Conservation (phyloP, 768 basidiomycete genomes). For the Boletus fagicola region DNA sequence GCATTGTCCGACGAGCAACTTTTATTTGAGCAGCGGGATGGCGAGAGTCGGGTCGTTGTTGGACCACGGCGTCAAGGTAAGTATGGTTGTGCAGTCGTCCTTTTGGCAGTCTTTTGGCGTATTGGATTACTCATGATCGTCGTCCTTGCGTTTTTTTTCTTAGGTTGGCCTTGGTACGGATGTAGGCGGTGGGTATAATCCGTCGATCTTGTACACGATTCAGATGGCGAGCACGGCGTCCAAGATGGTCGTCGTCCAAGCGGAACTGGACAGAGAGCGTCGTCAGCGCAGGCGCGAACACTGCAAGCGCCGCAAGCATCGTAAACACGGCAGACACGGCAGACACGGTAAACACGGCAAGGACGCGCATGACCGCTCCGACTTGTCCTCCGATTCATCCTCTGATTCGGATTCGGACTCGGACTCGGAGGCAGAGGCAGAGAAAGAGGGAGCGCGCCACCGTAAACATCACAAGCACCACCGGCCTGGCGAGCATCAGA, state of each 20-base stretch:
- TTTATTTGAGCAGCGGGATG: constrained; percentile 82
- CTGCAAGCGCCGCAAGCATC: neutral
- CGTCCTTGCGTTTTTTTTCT: neutral
- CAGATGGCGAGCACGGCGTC: constrained; percentile 76
- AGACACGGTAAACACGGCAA: neutral
- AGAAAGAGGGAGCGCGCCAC: neutral
- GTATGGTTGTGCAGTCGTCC: too few relatives aligned
- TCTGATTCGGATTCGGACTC: neutral
- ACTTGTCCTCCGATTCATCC: neutral
- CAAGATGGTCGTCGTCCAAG: constrained; percentile 63
- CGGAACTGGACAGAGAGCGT: constrained; percentile 18
- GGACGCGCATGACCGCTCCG: neutral
- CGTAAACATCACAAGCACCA: neutral
- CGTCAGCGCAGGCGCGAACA: neutral
- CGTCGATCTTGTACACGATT: constrained; percentile 74
- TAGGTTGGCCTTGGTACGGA: constrained; percentile 92
- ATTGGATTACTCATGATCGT: neutral
- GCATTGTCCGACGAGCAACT: constrained; percentile 93
- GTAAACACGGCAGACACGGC: neutral
- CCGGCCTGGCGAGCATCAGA: neutral
- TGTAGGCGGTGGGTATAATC: constrained; percentile 79
- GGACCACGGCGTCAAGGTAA: constrained; percentile 80
- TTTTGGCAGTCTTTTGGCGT: neutral
- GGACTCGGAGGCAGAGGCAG: neutral
- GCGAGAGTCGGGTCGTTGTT: constrained; percentile 74